Evolutionary conservation across 2,329 filamentous ascomycete genomes (phyloP).

Genomic region (Arthrobotrys iridis): DNA sequence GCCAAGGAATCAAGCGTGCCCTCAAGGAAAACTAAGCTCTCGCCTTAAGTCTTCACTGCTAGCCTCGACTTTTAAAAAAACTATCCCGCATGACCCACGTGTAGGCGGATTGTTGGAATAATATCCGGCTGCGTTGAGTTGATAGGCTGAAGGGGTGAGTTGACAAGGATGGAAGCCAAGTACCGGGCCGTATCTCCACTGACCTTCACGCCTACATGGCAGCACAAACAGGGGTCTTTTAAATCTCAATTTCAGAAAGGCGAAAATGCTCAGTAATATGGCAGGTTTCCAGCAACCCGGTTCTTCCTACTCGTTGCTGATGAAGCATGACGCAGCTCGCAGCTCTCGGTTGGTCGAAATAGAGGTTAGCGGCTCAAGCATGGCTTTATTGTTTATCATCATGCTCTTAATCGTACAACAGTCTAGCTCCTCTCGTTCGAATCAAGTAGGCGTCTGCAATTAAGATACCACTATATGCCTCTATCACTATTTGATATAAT

Average conservation of each 20-base stretch:
- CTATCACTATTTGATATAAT: too few relatives aligned
- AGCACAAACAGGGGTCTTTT: constrained; percentile 26
- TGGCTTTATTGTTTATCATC: too few relatives aligned
- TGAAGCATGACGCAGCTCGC: constrained; percentile 3
- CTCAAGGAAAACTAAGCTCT: constrained; percentile 41
- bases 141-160: constrained; percentile 7
- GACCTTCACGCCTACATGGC: background rate
- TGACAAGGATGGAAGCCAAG: constrained; percentile 18
- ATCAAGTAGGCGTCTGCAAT: too few relatives aligned
- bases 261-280: constrained; percentile 2
- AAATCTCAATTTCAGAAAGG: constrained; percentile 19
- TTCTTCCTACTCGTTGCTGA: background rate
- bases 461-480: too few relatives aligned
- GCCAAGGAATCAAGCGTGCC: constrained; percentile 10
- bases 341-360: too few relatives aligned
- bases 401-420: too few relatives aligned
- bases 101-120: constrained; percentile 48
- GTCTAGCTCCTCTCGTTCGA: too few relatives aligned
- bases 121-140: constrained; percentile 41
- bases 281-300: constrained; percentile 16
- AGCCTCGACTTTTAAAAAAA: constrained; percentile 3
- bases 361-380: too few relatives aligned
- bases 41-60: constrained; percentile 9
- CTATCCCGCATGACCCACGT: constrained; percentile 4
- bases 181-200: constrained; percentile 51